Percentiles rank a stretch among this genome's conserved stretches.
Evolutionary conservation across 805 yeast genomes (phyloP).

Genomic region (Nakazawaea holstii): DNA sequence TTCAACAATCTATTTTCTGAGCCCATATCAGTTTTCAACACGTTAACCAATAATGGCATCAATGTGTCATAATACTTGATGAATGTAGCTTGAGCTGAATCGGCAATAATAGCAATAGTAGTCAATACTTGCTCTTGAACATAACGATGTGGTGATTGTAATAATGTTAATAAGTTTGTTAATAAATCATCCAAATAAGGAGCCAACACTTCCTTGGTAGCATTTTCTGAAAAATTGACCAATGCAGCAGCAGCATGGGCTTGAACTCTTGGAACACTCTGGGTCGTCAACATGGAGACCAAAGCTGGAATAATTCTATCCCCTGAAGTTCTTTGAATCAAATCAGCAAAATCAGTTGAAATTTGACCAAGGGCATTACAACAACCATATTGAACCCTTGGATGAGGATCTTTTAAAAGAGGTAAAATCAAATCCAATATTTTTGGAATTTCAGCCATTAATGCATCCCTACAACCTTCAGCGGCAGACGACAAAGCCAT

Average conservation of each 20-base stretch:
- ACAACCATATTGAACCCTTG: conserved; percentile 95
- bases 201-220: conserved; percentile 78
- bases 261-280: conserved; percentile 86
- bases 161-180: conserved; percentile 63
- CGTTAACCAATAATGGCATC: conserved; percentile 75
- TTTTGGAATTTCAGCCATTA: conserved; percentile 75
- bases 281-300: conserved; percentile 68
- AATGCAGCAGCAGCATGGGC: conserved; percentile 98
- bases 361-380: conserved; percentile 97
- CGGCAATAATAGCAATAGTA: conserved; percentile 95
- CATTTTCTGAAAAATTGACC: conserved; percentile 92
- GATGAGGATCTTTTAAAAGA: conserved; percentile 76
- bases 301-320: conserved; percentile 80
- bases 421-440: conserved; percentile 84
- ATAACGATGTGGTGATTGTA: conserved; percentile 83
- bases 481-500: conserved; percentile 97
- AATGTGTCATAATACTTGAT: conserved; percentile 89
- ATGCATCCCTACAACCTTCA: conserved; percentile 91
- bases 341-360: conserved; percentile 92
- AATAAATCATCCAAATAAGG: conserved; percentile 88
- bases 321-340: conserved; percentile 77
- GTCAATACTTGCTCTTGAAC: conserved; percentile 97
- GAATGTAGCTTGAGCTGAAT: conserved; percentile 86
- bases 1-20: conserved; percentile 72
- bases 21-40: conserved; percentile 72